Percentiles rank a stretch among this genome's conserved stretches.
Evolutionary conservation across 352 stramenopile genomes (phyloP).

Genomic region (Phytophthora ramorum): DNA sequence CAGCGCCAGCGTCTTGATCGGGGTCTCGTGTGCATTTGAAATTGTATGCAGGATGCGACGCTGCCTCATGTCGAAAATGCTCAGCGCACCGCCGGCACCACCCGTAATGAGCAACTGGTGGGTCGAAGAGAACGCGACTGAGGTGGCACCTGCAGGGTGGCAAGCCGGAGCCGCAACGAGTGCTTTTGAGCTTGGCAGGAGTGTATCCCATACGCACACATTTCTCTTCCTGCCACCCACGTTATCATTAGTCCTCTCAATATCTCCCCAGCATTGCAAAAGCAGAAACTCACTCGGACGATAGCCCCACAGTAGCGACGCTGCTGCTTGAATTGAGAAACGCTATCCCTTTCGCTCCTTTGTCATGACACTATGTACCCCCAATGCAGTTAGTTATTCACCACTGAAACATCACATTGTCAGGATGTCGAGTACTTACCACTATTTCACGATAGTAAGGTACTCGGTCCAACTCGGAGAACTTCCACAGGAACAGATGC

Average conservation of each 20-base stretch:
- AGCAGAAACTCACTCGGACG: constrained; percentile 67
- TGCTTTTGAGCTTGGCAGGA: constrained; percentile 76
- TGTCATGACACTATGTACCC: constrained; percentile 77
- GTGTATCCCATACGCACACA: constrained; percentile 87
- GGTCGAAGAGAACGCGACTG: constrained; percentile 76
- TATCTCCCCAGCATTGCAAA: neutral
- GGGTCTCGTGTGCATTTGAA: constrained; percentile 83
- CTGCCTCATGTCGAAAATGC: constrained; percentile 88
- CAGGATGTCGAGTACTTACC: constrained; percentile 33
- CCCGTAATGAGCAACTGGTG: constrained; percentile 88
- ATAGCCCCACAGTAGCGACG: constrained; percentile 75
- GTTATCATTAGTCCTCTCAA: constrained; percentile 13
- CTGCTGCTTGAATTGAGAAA: constrained; percentile 87
- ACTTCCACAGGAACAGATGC: constrained; percentile 85
- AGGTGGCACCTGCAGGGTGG: constrained; percentile 78
- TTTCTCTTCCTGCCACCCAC: constrained; percentile 66
- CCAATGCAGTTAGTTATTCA: constrained; percentile 7
- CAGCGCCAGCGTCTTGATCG: constrained; percentile 82
- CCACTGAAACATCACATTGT: neutral
- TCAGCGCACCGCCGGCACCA: constrained; percentile 79
- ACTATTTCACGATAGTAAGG: constrained; percentile 75
- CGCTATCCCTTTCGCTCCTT: constrained; percentile 74
- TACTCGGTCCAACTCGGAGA: constrained; percentile 69
- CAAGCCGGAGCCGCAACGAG: constrained; percentile 74
- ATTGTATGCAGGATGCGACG: constrained; percentile 88